A percentile compares a stretch with the other conserved stretches of the same genome.
Conservation (phyloP, 306 rosid genomes). For the Glycine latifolia region DNA sequence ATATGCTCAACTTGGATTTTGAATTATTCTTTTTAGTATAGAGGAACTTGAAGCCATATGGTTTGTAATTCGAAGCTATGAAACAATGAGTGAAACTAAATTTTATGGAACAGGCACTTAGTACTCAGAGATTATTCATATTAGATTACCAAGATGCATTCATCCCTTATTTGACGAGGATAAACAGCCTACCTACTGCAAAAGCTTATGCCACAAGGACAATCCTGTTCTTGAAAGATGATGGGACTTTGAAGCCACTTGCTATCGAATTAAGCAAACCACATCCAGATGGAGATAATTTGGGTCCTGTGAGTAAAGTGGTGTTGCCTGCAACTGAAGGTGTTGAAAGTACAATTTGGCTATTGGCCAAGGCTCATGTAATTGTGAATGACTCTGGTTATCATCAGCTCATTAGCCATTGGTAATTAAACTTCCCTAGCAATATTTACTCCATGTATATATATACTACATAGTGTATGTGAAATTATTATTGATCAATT, state of each 20-base stretch:
- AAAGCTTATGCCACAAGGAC: conserved; percentile 75
- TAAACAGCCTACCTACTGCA: conserved; percentile 44
- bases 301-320: conserved; percentile 64
- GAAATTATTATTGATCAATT: neutral
- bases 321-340: conserved; percentile 63
- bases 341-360: conserved; percentile 67
- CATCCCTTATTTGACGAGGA: conserved; percentile 64
- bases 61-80: neutral
- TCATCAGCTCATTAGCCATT: conserved; percentile 79
- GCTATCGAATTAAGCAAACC: conserved; percentile 75
- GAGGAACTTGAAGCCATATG: no score
- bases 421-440: conserved; percentile 46
- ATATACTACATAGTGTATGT: neutral
- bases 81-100: neutral
- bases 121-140: conserved; percentile 63
- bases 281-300: conserved; percentile 62
- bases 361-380: conserved; percentile 75
- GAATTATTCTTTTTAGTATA: no score
- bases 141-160: conserved; percentile 75
- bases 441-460: neutral
- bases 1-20: no score
- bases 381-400: conserved; percentile 71
- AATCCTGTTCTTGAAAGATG: conserved; percentile 63
- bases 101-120: conserved; percentile 62
- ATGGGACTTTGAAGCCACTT: conserved; percentile 77